Conservation (phyloP, 371 early-diverging fungal genomes). For the Dichotomocladium elegans region DNA sequence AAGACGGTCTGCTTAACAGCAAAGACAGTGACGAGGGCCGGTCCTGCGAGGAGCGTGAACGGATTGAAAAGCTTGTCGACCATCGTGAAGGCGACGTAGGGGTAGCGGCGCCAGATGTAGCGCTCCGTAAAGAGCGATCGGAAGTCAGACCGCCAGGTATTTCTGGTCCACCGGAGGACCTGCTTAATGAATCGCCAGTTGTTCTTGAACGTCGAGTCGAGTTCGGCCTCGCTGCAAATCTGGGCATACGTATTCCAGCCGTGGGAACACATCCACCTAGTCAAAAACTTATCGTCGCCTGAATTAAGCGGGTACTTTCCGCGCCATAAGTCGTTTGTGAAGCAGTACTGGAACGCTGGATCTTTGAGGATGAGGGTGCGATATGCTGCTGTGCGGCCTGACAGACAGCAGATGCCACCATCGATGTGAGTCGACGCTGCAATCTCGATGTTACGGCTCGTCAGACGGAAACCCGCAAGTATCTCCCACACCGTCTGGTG, state of each 20-base stretch:
- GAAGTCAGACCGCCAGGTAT: conserved; percentile 72
- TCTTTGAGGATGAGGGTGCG: conserved; percentile 66
- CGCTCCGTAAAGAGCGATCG: conserved; percentile 63
- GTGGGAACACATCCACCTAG: conserved; percentile 68
- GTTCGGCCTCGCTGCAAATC: conserved; percentile 63
- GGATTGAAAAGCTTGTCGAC: conserved; percentile 73
- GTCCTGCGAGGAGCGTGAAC: conserved; percentile 62
- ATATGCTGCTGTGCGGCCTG: conserved; percentile 73
- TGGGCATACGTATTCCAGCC: conserved; percentile 69
- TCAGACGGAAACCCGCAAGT: conserved; percentile 63
- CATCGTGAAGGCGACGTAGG: conserved; percentile 72
- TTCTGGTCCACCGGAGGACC: conserved; percentile 68
- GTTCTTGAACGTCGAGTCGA: conserved; percentile 69
- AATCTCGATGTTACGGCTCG: conserved; percentile 69
- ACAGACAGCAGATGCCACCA: conserved; percentile 69
- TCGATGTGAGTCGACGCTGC: conserved; percentile 71
- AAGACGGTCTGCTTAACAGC: conserved; percentile 18
- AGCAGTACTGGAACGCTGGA: conserved; percentile 66
- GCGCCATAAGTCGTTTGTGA: conserved; percentile 67
- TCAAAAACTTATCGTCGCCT: conserved; percentile 73
- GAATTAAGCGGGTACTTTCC: conserved; percentile 69
- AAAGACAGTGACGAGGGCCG: conserved; percentile 53
- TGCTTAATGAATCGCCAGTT: conserved; percentile 73
- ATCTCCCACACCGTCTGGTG: conserved; percentile 70
- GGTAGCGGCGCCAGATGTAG: conserved; percentile 59